Evolutionary conservation across 83 land plant genomes (phyloP).

Genomic region (Picea engelmannii): DNA sequence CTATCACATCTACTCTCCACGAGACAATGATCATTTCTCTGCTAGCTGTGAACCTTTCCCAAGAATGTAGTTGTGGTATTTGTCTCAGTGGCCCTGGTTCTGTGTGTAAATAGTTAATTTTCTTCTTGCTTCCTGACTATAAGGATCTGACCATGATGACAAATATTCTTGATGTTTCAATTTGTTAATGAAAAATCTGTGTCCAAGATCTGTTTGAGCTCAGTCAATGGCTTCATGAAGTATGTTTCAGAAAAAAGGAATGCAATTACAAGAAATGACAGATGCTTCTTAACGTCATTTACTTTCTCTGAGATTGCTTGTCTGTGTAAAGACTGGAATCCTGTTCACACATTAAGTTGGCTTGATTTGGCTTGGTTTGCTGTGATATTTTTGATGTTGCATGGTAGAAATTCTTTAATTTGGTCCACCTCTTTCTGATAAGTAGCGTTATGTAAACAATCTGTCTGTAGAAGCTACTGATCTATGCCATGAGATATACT

Average conservation of each 20-base stretch:
- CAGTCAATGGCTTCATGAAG: background rate
- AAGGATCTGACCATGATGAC: background rate
- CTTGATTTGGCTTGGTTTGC: background rate
- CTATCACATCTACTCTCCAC: too few relatives aligned
- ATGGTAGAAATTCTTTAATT: background rate
- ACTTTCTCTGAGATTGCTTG: too few relatives aligned
- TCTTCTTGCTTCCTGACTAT: background rate
- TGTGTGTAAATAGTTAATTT: background rate
- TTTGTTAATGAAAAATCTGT: background rate
- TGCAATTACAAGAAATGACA: background rate
- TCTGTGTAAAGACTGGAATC: background rate
- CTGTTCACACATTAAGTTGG: background rate
- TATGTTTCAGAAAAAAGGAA: background rate
- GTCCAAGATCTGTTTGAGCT: background rate
- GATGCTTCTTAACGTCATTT: background rate
- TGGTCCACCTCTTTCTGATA: background rate
- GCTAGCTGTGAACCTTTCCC: too few relatives aligned
- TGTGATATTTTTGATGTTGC: background rate
- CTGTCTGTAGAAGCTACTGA: background rate
- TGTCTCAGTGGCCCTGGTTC: too few relatives aligned
- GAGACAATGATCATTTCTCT: too few relatives aligned
- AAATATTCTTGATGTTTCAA: background rate
- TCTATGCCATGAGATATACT: background rate
- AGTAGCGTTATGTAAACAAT: background rate
- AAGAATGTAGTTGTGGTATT: too few relatives aligned